Percentiles rank a stretch among this genome's conserved stretches.
Evolutionary conservation across 345 rosid species (phyloP).

Genomic region (Abelmoschus esculentus): DNA sequence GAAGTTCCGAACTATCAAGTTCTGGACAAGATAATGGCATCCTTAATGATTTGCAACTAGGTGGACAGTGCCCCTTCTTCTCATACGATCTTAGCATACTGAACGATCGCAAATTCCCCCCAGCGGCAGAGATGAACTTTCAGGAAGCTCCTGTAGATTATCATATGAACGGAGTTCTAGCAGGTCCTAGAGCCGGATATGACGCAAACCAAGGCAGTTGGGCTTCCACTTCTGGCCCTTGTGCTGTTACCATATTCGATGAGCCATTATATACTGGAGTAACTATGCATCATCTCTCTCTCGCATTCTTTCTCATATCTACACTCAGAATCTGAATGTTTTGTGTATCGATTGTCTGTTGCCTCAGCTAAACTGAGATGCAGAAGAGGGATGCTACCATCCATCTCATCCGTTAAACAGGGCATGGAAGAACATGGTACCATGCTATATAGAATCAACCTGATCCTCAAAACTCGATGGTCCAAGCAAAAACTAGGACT

Average conservation of each 20-base stretch:
- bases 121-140: slow-evolving; percentile 39
- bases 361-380: slow-evolving; percentile 32
- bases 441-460: neutral
- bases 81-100: slow-evolving; percentile 42
- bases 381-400: slow-evolving; percentile 3
- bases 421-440: slow-evolving; percentile 7
- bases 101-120: slow-evolving; percentile 39
- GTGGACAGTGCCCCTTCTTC: slow-evolving; percentile 36
- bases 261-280: slow-evolving; percentile 53
- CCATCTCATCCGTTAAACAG: neutral
- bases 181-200: slow-evolving; percentile 40
- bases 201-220: slow-evolving; percentile 40
- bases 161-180: slow-evolving; percentile 51
- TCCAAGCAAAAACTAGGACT: neutral
- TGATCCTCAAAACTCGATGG: neutral
- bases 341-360: neutral
- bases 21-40: slow-evolving; percentile 57
- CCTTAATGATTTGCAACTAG: slow-evolving; percentile 45
- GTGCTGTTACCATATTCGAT: slow-evolving; percentile 49
- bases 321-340: too few species aligned
- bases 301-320: too few species aligned
- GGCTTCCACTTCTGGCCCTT: slow-evolving; percentile 51
- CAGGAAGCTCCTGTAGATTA: slow-evolving; percentile 46
- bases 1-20: slow-evolving; percentile 51
- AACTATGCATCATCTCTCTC: neutral